phyloP scores from a whole-genome alignment of 1,284 basidiomycete genomes.

The Pseudozyma sp. region DNA sequence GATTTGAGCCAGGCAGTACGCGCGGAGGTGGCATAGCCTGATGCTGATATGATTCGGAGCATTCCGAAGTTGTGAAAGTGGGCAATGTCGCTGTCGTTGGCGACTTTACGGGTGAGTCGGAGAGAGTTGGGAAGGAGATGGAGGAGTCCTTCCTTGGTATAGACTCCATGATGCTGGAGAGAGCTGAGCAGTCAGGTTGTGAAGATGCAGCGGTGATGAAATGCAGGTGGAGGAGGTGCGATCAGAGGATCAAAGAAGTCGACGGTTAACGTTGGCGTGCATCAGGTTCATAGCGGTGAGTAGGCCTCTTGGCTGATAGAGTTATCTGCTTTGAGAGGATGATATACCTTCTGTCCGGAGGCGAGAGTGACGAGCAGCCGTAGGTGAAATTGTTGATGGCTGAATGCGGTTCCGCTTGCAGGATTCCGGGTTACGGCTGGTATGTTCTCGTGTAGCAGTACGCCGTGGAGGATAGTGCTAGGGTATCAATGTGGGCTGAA shows the following conservation, averaged over 20 bases:
- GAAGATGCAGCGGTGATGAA: background rate
- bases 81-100: constrained; percentile 12
- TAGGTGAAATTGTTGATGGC: no score
- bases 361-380: no score
- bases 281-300: constrained; percentile 1
- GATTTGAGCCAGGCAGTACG: background rate
- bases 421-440: no score
- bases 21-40: constrained; percentile 27
- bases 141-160: constrained; percentile 30
- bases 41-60: constrained; percentile 8
- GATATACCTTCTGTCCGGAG: no score
- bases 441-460: no score
- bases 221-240: background rate
- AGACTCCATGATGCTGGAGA: constrained; percentile 31
- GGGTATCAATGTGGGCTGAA: no score
- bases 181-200: background rate
- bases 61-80: constrained; percentile 27
- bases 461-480: no score
- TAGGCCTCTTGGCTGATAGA: background rate
- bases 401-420: no score
- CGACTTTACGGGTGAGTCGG: constrained; percentile 25
- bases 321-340: no score
- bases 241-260: background rate
- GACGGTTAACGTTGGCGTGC: background rate
- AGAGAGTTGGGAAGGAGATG: constrained; percentile 44